Base-by-base conservation (phyloP, 2,329 filamentous ascomycete species). In the Xenoacremonium recifei region DNA sequence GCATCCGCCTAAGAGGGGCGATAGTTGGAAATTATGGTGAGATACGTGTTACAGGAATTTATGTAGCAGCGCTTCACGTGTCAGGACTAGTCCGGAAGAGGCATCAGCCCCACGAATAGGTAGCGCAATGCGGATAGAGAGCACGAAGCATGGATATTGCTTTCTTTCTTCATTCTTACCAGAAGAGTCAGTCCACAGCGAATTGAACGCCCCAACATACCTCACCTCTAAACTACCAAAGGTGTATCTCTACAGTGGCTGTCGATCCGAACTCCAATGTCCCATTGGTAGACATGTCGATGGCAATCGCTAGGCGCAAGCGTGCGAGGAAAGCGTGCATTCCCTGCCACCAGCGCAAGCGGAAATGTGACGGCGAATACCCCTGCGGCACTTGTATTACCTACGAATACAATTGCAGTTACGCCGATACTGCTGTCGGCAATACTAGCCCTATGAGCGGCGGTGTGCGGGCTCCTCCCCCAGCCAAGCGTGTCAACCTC, bases 301-400 rank as follows among this genome's bases (percentile, higher is more conserved):
- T 35, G 18, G 17, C 44, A 34, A 27, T 42, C 1, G 23, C 42
- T 25, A 51, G 30, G 40, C 51, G 51, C 37, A 52, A 47, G 38
- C 51, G 53, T 23, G 46, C 41, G 37, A 47, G 49, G 25, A 53
- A 48, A 30, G 53, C 51, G 34, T 56, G 51, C 40, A 51, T 46
- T 21, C 51, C 51, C 18, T 56, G 53, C 35, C 51, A 51, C 12
- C 46, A 53, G 35, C 50, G 53, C 27, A 56, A 56, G 43, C 46
- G 51, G 15, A 56, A 56, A 48, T 56, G 53, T 41, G 51, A 56
- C 39, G 44, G 36, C 40, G 18, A 40, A n/a, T 39, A 44, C 10
- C 51, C 53, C 17, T 56, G 53, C 33, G 50, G 40, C 42, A 51
- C 44, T 33, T 56, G 53, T 31, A 49, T 45, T 19, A 43, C 48